Evolutionary conservation across 2,329 filamentous ascomycete species (phyloP).

Genomic region (Calonectria honghensis): DNA sequence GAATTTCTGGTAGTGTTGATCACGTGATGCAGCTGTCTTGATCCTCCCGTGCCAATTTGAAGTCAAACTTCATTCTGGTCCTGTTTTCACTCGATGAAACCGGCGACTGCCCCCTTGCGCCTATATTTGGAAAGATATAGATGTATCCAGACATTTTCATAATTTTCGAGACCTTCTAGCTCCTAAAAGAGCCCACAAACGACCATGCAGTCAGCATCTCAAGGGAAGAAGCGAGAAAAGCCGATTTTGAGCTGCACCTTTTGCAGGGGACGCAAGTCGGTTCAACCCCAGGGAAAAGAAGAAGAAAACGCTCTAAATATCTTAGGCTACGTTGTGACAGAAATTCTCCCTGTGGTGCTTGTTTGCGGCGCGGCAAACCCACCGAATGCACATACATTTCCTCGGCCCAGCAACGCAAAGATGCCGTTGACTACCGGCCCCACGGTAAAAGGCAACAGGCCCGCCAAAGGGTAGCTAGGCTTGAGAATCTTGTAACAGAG

Average conservation of each 20-base stretch:
- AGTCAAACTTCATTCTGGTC: background rate
- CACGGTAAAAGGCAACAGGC: slow-evolving; percentile 37
- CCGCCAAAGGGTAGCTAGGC: slow-evolving; percentile 44
- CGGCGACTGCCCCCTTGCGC: background rate
- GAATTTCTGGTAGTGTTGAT: too few species aligned
- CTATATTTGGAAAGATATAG: background rate
- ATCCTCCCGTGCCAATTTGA: background rate
- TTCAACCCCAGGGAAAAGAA: background rate
- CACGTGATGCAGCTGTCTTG: background rate
- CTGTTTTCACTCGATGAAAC: background rate
- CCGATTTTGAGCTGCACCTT: slow-evolving; percentile 37
- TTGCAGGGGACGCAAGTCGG: slow-evolving; percentile 37
- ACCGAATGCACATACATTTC: slow-evolving; percentile 37
- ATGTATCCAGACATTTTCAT: rapidly evolving
- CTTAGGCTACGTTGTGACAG: slow-evolving; percentile 35
- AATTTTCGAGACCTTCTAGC: background rate
- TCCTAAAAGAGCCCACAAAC: background rate
- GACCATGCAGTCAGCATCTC: background rate
- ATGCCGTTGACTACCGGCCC: slow-evolving; percentile 45
- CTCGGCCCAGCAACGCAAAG: slow-evolving; percentile 45
- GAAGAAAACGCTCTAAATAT: background rate
- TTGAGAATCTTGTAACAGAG: slow-evolving; percentile 45
- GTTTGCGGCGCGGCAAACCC: slow-evolving; percentile 26
- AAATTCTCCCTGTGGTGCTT: slow-evolving; percentile 34
- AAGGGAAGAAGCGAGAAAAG: slow-evolving; percentile 31